These are phyloP conservation scores for Arabidopsis arenosa DNA, from an alignment of 345 rosid species.

Conservation along the genomic window DNA sequence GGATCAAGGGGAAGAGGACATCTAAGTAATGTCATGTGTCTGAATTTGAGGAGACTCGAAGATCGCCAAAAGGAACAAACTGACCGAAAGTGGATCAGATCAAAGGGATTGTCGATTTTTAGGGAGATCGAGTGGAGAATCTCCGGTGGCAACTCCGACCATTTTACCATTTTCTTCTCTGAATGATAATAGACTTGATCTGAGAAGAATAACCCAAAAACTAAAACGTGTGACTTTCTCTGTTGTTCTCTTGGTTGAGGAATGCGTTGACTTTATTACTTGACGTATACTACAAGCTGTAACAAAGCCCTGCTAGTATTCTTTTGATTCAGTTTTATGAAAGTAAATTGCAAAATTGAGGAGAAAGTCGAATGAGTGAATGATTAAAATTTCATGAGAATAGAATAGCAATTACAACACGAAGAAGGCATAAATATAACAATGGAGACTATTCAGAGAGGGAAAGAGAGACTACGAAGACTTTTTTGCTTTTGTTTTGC, in stretches of 20 bases:
- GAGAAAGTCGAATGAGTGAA: no score
- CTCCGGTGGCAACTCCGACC: conserved; percentile 46
- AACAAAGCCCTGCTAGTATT: neutral
- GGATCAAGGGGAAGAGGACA: neutral
- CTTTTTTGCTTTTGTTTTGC: no score
- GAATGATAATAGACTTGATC: neutral
- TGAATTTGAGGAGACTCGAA: conserved; percentile 12
- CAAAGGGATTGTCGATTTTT: conserved; percentile 23
- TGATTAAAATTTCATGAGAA: no score
- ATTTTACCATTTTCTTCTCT: conserved; percentile 33
- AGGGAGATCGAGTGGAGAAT: conserved; percentile 29
- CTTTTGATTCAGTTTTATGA: no score
- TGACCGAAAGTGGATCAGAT: conserved; percentile 43
- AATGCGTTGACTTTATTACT: conserved; percentile 17
- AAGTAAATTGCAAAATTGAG: no score
- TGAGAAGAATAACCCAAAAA: neutral
- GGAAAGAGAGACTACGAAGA: no score
- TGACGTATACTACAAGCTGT: neutral
- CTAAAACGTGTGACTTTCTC: conserved; percentile 20
- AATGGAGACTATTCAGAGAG: no score
- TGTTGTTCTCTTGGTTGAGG: neutral
- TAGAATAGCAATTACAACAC: no score
- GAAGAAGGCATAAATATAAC: no score
- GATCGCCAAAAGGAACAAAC: conserved; percentile 50
- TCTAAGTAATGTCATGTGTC: neutral